Conservation (phyloP, 2,329 filamentous ascomycete genomes). For the Pseudocercospora vitis region DNA sequence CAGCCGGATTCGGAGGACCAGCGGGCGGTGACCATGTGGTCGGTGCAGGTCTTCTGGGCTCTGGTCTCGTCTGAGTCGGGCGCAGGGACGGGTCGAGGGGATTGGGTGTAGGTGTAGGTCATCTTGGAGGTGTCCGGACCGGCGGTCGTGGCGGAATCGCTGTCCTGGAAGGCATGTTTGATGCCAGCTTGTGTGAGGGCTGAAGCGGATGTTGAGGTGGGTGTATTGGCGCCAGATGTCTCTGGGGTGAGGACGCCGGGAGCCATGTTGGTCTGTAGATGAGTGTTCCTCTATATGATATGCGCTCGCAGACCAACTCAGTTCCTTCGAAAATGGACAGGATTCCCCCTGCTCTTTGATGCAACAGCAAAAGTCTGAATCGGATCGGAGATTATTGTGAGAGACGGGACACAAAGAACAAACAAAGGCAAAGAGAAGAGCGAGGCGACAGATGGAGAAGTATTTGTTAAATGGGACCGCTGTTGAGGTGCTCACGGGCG, state of each 20-base stretch:
- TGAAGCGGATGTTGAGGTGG: constrained; percentile 37
- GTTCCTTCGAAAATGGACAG: no score
- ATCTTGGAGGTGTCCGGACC: constrained; percentile 45
- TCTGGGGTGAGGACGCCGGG: constrained; percentile 38
- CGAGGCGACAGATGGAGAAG: background rate
- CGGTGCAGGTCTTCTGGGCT: constrained; percentile 58
- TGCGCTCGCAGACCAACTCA: no score
- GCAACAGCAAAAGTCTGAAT: no score
- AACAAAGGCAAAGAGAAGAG: background rate
- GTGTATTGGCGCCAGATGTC: constrained; percentile 37
- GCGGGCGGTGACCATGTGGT: constrained; percentile 75
- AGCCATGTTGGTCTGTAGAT: constrained; percentile 34
- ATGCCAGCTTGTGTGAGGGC: constrained; percentile 41
- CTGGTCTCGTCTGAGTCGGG: constrained; percentile 42
- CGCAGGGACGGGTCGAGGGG: constrained; percentile 45
- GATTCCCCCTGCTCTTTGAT: no score
- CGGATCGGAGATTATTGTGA: no score
- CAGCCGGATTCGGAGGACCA: constrained; percentile 70
- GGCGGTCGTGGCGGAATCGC: constrained; percentile 1
- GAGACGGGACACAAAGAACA: no score
- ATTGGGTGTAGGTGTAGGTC: constrained; percentile 42
- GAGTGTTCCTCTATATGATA: background rate
- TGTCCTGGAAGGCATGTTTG: constrained; percentile 32
- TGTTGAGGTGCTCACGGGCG: no score
- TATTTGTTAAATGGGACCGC: no score